Evolutionary conservation across 257 asterid genomes (phyloP).

Genomic region (Solanum chmielewskii): DNA sequence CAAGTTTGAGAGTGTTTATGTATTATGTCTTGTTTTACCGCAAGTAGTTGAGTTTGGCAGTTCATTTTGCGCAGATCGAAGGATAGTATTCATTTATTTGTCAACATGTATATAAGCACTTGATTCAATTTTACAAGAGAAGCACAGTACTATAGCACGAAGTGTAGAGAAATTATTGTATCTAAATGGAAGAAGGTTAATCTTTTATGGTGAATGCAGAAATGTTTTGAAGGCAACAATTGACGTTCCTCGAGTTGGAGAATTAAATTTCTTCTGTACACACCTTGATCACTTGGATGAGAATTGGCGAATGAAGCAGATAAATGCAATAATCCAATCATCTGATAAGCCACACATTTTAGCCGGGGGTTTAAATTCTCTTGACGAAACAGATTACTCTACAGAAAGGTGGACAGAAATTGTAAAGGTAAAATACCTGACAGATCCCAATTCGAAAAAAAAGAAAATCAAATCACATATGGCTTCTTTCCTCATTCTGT

Average conservation of each 20-base stretch:
- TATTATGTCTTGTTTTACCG: background rate
- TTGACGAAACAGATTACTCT: conserved; percentile 83
- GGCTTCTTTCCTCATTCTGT: background rate
- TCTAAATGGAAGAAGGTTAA: background rate
- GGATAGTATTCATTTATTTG: background rate
- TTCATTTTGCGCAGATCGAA: background rate
- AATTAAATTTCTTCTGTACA: conserved; percentile 68
- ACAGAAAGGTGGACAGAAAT: conserved; percentile 89
- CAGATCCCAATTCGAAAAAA: background rate
- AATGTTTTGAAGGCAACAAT: conserved; percentile 89
- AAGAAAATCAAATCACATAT: background rate
- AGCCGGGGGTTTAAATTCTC: conserved; percentile 88
- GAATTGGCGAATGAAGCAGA: conserved; percentile 91
- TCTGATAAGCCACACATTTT: conserved; percentile 70
- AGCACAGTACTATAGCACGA: background rate
- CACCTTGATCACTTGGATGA: conserved; percentile 83
- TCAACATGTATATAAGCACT: background rate
- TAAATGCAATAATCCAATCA: conserved; percentile 64
- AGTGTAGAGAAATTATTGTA: background rate
- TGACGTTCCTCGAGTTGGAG: conserved; percentile 77
- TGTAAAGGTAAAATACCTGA: conserved; percentile 36
- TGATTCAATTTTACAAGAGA: background rate
- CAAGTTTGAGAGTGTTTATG: background rate
- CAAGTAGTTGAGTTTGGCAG: background rate
- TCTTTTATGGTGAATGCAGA: conserved; percentile 29